Base-by-base conservation (phyloP, 371 early-diverging fungal species). In the Mucor saturninus region DNA sequence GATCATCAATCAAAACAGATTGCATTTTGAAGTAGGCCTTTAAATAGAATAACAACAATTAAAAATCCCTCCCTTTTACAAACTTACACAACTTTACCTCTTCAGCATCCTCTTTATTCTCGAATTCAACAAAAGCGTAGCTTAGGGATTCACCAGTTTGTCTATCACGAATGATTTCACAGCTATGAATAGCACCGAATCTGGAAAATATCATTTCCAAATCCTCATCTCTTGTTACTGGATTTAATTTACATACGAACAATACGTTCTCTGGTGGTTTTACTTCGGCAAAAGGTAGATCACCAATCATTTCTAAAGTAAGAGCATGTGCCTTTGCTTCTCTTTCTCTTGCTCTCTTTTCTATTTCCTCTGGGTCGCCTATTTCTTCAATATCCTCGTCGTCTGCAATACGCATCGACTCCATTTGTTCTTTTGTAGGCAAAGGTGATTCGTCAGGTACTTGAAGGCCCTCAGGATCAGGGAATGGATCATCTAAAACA, bases 301-400 rank as follows among this genome's bases (percentile, higher is more conserved):
- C 99, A 0, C 99, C 99, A 5, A 98, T 91, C 96, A 98, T 97
- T 75, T 98, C 99, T 48, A 98, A 79, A 2, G 98, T 97, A 35
- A 98, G 72, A 15, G 97, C 95, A 15, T 91, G 89, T 0, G 96
- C 95, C 42, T 86, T 84, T 4, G 97, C 96, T 67, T 98, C 97
- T 14, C 84, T 83, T 53, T 80, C 84, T 39, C 91, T 72, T 13
- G 81, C 77, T 46, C 81, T 71, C 56, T 83, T 76, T 58, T 93
- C 94, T 30, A 88, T 74, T 61, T 90, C 89, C 64, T 91, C 91
- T 0, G 88, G 89, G 39, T 89, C 80, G 14, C 89, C 86, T 3
- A 87, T 84, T 52, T 78, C 79, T 54, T 90, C 90, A 28, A 93
- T 79, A 32, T 85, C 89, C 66, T 96, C 96, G 42, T 93, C 94